Conservation (phyloP, 257 asterid species). For the Solanum stenotomum region DNA sequence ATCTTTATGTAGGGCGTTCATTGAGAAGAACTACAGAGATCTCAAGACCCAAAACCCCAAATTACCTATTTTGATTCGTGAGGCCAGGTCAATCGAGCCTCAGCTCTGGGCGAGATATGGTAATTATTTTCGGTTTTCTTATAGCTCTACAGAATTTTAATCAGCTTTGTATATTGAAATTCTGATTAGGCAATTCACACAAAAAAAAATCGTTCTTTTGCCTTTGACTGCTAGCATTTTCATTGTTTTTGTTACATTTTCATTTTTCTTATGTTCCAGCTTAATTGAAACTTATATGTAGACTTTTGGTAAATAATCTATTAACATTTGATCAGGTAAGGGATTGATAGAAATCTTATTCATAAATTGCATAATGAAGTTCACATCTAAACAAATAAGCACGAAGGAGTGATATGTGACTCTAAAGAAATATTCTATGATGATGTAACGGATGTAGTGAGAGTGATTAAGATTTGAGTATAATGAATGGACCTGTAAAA, state of each 20-base stretch:
- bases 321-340: background rate
- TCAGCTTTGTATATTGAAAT: background rate
- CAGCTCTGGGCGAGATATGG: conserved; percentile 98
- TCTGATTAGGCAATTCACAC: background rate
- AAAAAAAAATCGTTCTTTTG: background rate
- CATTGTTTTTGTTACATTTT: background rate
- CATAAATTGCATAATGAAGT: background rate
- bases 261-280: background rate
- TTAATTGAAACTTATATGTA: background rate
- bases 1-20: conserved; percentile 23
- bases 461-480: background rate
- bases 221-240: background rate
- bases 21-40: conserved; percentile 79
- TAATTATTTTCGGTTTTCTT: conserved; percentile 5
- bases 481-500: background rate
- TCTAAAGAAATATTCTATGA: background rate
- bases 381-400: background rate
- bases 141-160: background rate
- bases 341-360: background rate
- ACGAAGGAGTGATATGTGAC: background rate
- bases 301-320: background rate
- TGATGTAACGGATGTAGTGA: background rate
- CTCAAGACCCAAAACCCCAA: conserved; percentile 81
- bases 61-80: conserved; percentile 83
- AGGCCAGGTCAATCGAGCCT: conserved; percentile 69